A percentile compares a stretch with the other conserved stretches of the same genome.
phyloP scores from a whole-genome alignment of 2,329 filamentous ascomycete genomes.

The Nigrograna mackinnonii region DNA sequence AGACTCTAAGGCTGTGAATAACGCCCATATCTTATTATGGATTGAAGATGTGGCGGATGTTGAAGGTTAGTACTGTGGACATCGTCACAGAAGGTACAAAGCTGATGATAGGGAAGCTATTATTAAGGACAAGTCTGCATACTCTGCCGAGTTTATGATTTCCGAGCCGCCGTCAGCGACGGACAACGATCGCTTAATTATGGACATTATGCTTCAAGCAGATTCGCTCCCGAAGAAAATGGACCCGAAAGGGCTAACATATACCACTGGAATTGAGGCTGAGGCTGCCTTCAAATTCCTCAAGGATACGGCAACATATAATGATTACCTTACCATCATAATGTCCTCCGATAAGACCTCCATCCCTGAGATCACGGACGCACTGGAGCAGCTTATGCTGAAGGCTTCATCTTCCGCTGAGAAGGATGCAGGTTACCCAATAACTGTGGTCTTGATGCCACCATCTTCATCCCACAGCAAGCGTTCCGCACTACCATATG shows the following conservation, averaged over 20 bases:
- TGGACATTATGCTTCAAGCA: slow-evolving; percentile 40
- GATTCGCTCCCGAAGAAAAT: slow-evolving; percentile 28
- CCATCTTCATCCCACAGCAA: slow-evolving; percentile 30
- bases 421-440: slow-evolving; percentile 18
- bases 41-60: slow-evolving; percentile 43
- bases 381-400: slow-evolving; percentile 4
- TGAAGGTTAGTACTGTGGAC: slow-evolving; percentile 27
- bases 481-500: slow-evolving; percentile 37
- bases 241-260: slow-evolving; percentile 29
- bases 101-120: slow-evolving; percentile 28
- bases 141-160: slow-evolving; percentile 33
- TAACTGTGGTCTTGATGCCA: slow-evolving; percentile 44
- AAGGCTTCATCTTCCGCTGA: background rate
- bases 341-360: slow-evolving; percentile 20
- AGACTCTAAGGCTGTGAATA: slow-evolving; percentile 20
- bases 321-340: slow-evolving; percentile 33
- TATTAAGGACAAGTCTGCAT: slow-evolving; percentile 18
- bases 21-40: slow-evolving; percentile 40
- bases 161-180: slow-evolving; percentile 31
- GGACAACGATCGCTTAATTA: slow-evolving; percentile 39
- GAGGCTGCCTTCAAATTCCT: slow-evolving; percentile 20
- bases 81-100: background rate
- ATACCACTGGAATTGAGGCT: slow-evolving; percentile 25
- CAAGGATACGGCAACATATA: slow-evolving; percentile 23
- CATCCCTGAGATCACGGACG: slow-evolving; percentile 14